A percentile compares a stretch with the other conserved stretches of the same genome.
phyloP scores from a whole-genome alignment of 192 early-diverging fungal species.

The Diversispora epigaea region DNA sequence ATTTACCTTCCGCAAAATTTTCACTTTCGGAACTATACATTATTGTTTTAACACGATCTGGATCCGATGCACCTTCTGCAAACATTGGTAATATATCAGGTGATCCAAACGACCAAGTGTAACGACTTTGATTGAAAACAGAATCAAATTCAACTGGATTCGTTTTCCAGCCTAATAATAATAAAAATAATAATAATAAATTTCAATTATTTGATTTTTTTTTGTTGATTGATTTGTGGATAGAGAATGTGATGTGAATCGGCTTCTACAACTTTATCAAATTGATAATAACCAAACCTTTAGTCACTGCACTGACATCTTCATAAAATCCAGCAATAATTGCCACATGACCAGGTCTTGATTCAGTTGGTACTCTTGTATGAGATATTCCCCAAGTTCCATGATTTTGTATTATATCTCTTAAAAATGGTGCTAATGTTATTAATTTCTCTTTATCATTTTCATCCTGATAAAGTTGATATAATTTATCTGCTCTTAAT shows the following conservation, averaged over 20 bases:
- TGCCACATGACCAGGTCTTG: slow-evolving; percentile 95
- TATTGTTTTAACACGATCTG: slow-evolving; percentile 75
- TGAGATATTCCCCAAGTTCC: slow-evolving; percentile 83
- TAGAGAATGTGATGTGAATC: no score
- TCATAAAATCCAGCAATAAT: slow-evolving; percentile 98
- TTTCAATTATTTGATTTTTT: not conserved
- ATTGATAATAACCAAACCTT: slow-evolving; percentile 52
- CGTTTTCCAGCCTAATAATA: slow-evolving; percentile 84
- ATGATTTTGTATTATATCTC: slow-evolving; percentile 56
- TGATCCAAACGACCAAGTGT: slow-evolving; percentile 97
- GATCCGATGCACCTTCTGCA: slow-evolving; percentile 84
- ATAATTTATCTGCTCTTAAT: slow-evolving; percentile 89
- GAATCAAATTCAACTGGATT: slow-evolving; percentile 98
- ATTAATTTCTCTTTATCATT: slow-evolving; percentile 36
- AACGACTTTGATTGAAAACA: slow-evolving; percentile 87
- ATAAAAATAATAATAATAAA: not conserved
- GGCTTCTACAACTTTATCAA: not conserved
- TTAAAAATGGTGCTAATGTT: slow-evolving; percentile 59
- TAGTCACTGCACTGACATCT: slow-evolving; percentile 96
- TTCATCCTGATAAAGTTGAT: slow-evolving; percentile 65
- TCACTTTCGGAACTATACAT: slow-evolving; percentile 89
- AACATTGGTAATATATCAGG: slow-evolving; percentile 99
- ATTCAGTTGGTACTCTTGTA: slow-evolving; percentile 94
- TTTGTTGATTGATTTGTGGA: no score
- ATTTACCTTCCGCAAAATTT: slow-evolving; percentile 82